Evolutionary conservation across 768 basidiomycete species (phyloP), one percentile per base, ranked within the genome.

Genomic region (Podaxis carcinomalis): DNA sequence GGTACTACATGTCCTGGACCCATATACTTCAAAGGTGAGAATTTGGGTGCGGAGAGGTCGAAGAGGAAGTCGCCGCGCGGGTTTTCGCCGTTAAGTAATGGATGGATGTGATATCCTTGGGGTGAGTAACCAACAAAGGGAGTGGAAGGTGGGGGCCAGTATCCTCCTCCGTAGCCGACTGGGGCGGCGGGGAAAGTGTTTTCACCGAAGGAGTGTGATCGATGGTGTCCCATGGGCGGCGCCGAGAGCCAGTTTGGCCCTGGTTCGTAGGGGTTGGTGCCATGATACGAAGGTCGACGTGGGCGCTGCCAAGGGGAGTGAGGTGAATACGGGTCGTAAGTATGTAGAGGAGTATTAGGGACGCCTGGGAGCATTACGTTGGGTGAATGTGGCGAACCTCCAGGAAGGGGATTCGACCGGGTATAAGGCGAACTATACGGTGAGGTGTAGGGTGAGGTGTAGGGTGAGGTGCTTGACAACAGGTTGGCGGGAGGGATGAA

Each of bases 21-120:
- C 21, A 78, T 56, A 55, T 76, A 65, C 7, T 74, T 73, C 56
- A 78, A 66, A 4, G 86, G 86, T 1, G 70, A 40, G 62, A 83
- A 85, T 1, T 69, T 63, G 27, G 80, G 75, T n/a, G 69, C 65
- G 25, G 84, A 76, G 21, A 90, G 73, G 67, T 89, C 83, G 68
- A 89, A 84, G 50, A 78, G 65, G 62, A 89, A 78, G 40, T 81
- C 79, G 1, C 65, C 67, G 13, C 74, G 73, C 23, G 76, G 76
- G 1, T 68, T 65, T 50, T 84, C 82, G 13, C 80, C 87, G 65
- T 85, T 81, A 3, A 89, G 71, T 64, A 77, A 78, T 0, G 83
- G 83, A 63, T 85, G 79, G 47, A 85, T 70, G 21, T 60, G 51
- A 35, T 70, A 72, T 39, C 73, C 60, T 4, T 62, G 61, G 56